Evolutionary conservation across 73 alveolate genomes (phyloP).

Genomic region (Blepharisma stoltei): DNA sequence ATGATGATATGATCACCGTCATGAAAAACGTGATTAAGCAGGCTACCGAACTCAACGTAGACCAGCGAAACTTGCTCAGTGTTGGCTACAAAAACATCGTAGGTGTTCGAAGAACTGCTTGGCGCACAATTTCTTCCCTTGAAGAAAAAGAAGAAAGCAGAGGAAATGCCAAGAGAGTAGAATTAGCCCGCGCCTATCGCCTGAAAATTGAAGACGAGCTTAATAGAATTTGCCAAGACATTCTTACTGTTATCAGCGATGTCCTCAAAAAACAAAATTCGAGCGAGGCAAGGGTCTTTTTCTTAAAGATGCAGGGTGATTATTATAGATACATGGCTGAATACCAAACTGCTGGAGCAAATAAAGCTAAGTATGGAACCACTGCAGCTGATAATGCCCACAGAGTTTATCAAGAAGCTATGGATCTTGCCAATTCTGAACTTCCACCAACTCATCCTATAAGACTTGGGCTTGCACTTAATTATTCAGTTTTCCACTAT

Average conservation of each 20-base stretch:
- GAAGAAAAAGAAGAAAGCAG: constrained; percentile 57
- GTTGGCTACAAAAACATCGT: constrained; percentile 68
- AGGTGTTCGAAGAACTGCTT: constrained; percentile 59
- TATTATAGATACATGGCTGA: constrained; percentile 92
- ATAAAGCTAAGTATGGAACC: constrained; percentile 56
- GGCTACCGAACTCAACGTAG: constrained; percentile 58
- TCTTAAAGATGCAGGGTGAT: constrained; percentile 93
- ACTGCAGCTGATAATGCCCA: constrained; percentile 76
- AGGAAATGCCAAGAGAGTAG: constrained; percentile 28
- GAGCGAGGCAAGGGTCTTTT: constrained; percentile 87
- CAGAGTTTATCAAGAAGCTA: constrained; percentile 77
- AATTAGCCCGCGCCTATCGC: constrained; percentile 10
- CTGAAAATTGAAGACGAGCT: constrained; percentile 80
- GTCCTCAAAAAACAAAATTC: constrained; percentile 62
- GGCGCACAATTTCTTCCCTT: constrained; percentile 69
- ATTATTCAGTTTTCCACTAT: constrained; percentile 87
- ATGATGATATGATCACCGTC: constrained; percentile 68
- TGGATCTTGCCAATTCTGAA: constrained; percentile 67
- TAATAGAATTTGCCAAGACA: constrained; percentile 72
- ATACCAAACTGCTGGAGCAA: constrained; percentile 75
- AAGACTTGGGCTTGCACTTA: constrained; percentile 86
- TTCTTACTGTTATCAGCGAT: constrained; percentile 62
- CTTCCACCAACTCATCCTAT: constrained; percentile 84
- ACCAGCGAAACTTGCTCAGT: constrained; percentile 69
- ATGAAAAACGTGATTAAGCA: constrained; percentile 58